Evolutionary conservation across 345 rosid species (phyloP).

Genomic region (Mangifera indica): DNA sequence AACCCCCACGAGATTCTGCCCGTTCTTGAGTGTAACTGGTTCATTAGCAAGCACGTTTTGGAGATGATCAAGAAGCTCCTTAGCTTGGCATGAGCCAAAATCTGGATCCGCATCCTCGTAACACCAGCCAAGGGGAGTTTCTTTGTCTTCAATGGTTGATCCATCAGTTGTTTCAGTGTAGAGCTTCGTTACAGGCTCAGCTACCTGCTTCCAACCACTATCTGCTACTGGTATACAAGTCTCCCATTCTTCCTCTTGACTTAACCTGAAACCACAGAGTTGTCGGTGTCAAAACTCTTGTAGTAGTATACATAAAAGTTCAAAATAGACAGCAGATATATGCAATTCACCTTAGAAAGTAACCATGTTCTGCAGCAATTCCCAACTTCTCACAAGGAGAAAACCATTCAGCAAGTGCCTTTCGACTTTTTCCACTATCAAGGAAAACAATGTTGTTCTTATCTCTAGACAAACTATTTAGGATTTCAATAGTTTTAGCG

Average conservation of each 20-base stretch:
- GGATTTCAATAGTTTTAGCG: constrained; percentile 52
- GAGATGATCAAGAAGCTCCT: constrained; percentile 89
- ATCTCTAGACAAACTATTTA: constrained; percentile 66
- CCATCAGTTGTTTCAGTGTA: constrained; percentile 88
- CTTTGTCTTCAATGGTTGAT: constrained; percentile 82
- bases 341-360: constrained; percentile 55
- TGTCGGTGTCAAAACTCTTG: constrained; percentile 4
- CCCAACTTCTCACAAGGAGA: constrained; percentile 66
- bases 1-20: constrained; percentile 76
- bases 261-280: constrained; percentile 39
- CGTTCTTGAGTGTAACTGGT: constrained; percentile 83
- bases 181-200: constrained; percentile 83
- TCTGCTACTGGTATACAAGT: constrained; percentile 57
- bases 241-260: constrained; percentile 68
- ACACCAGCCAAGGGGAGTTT: constrained; percentile 80
- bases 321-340: background rate
- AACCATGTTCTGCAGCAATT: constrained; percentile 84
- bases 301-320: background rate
- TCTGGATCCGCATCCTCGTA: constrained; percentile 93
- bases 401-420: constrained; percentile 71
- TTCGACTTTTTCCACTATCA: constrained; percentile 70
- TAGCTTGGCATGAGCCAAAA: constrained; percentile 90
- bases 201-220: constrained; percentile 79
- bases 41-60: constrained; percentile 92
- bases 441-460: constrained; percentile 67